These are phyloP conservation scores for Rubia tinctorum DNA, from an alignment of 305 asterid species.

Conservation along the genomic window DNA sequence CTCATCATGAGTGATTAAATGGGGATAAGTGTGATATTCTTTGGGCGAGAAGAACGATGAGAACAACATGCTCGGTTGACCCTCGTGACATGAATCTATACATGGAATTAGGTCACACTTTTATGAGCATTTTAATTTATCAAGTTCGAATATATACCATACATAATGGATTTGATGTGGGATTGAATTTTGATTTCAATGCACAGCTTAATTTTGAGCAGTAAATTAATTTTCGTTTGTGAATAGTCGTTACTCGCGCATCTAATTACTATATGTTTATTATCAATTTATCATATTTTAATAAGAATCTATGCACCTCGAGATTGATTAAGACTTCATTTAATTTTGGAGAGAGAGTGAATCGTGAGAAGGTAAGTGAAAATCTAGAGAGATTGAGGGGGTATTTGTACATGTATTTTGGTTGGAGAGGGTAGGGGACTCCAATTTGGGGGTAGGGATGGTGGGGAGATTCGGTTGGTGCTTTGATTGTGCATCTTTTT, in stretches of 20 bases:
- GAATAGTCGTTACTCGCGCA: too few relatives aligned
- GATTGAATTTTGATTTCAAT: too few relatives aligned
- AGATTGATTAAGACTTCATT: conserved; percentile 16
- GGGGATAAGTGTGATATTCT: neutral
- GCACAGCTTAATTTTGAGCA: too few relatives aligned
- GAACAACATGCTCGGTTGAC: neutral
- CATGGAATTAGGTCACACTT: too few relatives aligned
- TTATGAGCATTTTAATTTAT: too few relatives aligned
- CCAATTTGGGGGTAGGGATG: neutral
- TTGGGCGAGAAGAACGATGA: neutral
- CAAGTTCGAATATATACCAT: too few relatives aligned
- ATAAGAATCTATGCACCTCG: neutral
- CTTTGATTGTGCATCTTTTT: neutral
- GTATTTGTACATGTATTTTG: neutral
- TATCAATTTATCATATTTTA: too few relatives aligned
- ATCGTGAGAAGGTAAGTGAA: conserved; percentile 29
- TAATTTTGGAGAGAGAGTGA: conserved; percentile 17
- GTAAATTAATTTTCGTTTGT: too few relatives aligned
- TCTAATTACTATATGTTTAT: too few relatives aligned
- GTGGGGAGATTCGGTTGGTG: neutral
- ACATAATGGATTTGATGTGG: too few relatives aligned
- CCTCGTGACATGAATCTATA: neutral
- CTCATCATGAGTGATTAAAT: neutral
- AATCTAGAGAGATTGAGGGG: neutral
- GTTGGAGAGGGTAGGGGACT: neutral